Base-by-base conservation (phyloP, 2,329 filamentous ascomycete species). In the Neonectria faginata region DNA sequence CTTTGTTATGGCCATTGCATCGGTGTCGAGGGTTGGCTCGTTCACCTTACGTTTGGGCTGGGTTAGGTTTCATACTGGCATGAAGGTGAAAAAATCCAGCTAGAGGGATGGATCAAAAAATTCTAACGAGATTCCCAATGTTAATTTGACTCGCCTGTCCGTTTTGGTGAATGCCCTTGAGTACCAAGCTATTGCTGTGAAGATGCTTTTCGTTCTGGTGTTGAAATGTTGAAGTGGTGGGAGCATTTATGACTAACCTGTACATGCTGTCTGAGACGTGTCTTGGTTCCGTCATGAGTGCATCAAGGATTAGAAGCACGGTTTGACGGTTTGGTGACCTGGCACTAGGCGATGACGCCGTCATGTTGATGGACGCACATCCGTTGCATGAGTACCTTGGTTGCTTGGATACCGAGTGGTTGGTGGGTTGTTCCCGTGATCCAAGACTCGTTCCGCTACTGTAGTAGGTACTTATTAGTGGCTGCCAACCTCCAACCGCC, bases 21-120 rank as follows among this genome's bases (percentile, higher is more conserved):
- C 79, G 85, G 85, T 86, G 85, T 87, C 79, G 78, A 82, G 83
- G 82, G 79, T 81, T 80, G 75, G 76, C 80, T 74, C 73, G 71
- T 80, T 73, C 73, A 73, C 74, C 74, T 72, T 74, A 72, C 67
- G 66, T 77, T 77, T 75, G 69, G 76, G 77, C 75, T 76, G 76
- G 79, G 74, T 73, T 75, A 70, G 76, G 75, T 74, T 76, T 74
- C 72, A 73, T 72, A 72, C 77, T 75, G 74, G 75, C 74, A 75
- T 77, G 77, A 78, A 76, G 67, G 73, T 73, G 70, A 74, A 76
- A 77, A 73, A 70, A 64, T 74, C 76, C 77, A 75, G 76, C 70
- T 76, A 76, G 75, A 76, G 68, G 70, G 69, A 76, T 70, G 74
- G 72, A 78, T 71, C 64, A 72, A 74, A 75, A 74, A 77, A 77